Conservation (phyloP, 192 early-diverging fungal species). For the Coemansia aciculifera region DNA sequence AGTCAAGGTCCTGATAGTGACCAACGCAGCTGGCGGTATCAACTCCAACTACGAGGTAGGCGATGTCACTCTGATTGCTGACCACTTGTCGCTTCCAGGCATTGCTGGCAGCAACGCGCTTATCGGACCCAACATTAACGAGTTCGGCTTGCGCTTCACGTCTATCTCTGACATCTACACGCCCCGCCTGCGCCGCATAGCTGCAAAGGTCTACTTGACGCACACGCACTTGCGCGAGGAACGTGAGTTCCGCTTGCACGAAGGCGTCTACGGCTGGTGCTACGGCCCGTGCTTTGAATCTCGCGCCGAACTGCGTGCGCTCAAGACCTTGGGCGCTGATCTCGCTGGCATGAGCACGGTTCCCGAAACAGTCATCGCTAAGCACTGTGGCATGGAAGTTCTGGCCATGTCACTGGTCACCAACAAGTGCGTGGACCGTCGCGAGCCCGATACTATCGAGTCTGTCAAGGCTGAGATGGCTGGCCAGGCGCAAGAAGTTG, state of each 20-base stretch:
- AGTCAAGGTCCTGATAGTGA: constrained; percentile 73
- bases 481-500: constrained; percentile 18
- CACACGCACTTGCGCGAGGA: constrained; percentile 41
- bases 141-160: constrained; percentile 89
- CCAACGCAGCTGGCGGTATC: constrained; percentile 88
- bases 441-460: constrained; percentile 41
- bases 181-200: constrained; percentile 69
- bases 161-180: constrained; percentile 85
- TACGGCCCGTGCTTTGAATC: constrained; percentile 89
- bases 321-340: constrained; percentile 74
- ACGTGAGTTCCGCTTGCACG: constrained; percentile 59
- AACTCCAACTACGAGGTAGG: constrained; percentile 80
- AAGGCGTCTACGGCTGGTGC: constrained; percentile 85
- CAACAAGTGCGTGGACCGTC: constrained; percentile 63
- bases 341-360: constrained; percentile 93
- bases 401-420: constrained; percentile 84
- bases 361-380: constrained; percentile 83
- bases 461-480: constrained; percentile 38
- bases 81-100: constrained; percentile 79
- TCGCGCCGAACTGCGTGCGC: constrained; percentile 77
- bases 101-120: constrained; percentile 78
- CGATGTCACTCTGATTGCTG: constrained; percentile 78
- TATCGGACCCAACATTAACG: constrained; percentile 78
- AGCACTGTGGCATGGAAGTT: constrained; percentile 83
- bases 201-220: constrained; percentile 42